A percentile compares a stretch with the other conserved stretches of the same genome.
Conservation (phyloP, 129 eudicot genomes). For the Centrapalus pauciflorus region DNA sequence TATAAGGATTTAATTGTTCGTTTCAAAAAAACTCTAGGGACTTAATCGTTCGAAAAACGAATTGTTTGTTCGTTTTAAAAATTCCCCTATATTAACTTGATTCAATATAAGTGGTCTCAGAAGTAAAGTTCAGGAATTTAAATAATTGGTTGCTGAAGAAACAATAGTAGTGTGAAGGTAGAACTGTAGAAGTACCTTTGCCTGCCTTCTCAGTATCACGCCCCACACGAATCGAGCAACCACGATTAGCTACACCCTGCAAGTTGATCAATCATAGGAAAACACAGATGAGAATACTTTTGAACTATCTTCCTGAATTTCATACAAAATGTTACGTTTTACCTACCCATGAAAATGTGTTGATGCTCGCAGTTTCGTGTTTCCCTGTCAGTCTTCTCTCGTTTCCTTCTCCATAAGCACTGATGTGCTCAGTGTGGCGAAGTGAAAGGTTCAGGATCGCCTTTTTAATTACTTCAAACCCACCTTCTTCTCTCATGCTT, state of each 20-base stretch:
- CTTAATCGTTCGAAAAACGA: no score
- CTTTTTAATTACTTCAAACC: conserved; percentile 82
- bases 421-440: conserved; percentile 87
- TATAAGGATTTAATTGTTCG: no score
- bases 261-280: conserved; percentile 12
- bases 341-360: conserved; percentile 83
- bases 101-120: no score
- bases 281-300: not conserved
- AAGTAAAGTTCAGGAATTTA: conserved; percentile 2
- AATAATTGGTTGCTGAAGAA: no score
- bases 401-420: conserved; percentile 98
- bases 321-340: not conserved
- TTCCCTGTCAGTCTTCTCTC: conserved; percentile 95
- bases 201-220: conserved; percentile 96
- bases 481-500: conserved; percentile 96
- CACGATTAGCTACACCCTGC: conserved; percentile 99
- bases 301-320: not conserved
- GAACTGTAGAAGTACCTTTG: conserved; percentile 72
- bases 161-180: no score
- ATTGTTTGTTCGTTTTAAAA: no score
- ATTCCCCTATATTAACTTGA: no score
- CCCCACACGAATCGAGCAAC: conserved; percentile 98
- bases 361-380: conserved; percentile 95
- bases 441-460: conserved; percentile 87
- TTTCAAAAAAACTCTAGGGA: no score